A percentile compares a stretch with the other conserved stretches of the same genome.
phyloP scores from a whole-genome alignment of 371 early-diverging fungal species.

The Syncephalis plumigaleata region DNA sequence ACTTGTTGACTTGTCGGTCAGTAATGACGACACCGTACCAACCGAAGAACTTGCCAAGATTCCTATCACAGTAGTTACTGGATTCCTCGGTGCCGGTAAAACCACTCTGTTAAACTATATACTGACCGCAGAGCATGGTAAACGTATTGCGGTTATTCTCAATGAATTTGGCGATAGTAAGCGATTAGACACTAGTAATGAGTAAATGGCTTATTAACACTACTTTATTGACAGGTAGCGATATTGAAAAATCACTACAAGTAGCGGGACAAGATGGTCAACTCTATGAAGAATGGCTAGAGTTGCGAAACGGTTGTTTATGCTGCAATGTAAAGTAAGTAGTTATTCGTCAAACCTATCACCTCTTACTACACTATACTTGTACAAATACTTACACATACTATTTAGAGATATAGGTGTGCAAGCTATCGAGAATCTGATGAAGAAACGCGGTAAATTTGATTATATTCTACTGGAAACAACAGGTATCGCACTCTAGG shows the following conservation, averaged over 20 bases:
- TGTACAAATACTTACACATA: not conserved
- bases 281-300: conserved; percentile 90
- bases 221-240: conserved; percentile 55
- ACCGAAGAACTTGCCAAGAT: conserved; percentile 17
- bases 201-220: too few relatives aligned
- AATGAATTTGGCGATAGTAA: conserved; percentile 69
- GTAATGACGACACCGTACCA: too few relatives aligned
- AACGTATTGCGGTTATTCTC: conserved; percentile 89
- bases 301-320: conserved; percentile 88
- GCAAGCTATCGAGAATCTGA: conserved; percentile 82
- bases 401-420: conserved; percentile 70
- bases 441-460: conserved; percentile 76
- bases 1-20: too few relatives aligned
- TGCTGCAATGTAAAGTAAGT: conserved; percentile 89
- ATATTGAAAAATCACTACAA: conserved; percentile 85
- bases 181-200: too few relatives aligned
- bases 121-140: conserved; percentile 76
- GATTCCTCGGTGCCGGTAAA: conserved; percentile 86
- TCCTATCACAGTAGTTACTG: conserved; percentile 60
- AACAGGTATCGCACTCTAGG: too few relatives aligned
- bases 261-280: conserved; percentile 56
- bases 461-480: conserved; percentile 94
- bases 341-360: too few relatives aligned
- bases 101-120: conserved; percentile 87
- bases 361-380: not conserved